These are phyloP conservation scores for Tilletia setariae DNA, from an alignment of 1,284 basidiomycete genomes.

Conservation along the genomic window DNA sequence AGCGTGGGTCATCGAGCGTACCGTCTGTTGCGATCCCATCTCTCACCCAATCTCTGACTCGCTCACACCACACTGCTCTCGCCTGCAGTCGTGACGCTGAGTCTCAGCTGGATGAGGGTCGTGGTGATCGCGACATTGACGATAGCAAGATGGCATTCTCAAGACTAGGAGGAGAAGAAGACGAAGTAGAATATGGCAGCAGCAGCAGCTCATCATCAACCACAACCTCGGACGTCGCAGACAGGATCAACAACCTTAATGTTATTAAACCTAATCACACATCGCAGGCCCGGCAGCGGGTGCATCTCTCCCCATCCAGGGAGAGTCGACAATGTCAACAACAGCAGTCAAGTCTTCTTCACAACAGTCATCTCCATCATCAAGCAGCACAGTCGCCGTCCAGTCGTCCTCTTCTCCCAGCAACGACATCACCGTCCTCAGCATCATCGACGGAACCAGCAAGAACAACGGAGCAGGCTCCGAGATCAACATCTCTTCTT, in stretches of 20 bases:
- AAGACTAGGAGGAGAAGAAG: too few species aligned
- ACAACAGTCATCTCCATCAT: background rate
- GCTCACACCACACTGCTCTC: too few species aligned
- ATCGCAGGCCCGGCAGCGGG: constrained; percentile 17
- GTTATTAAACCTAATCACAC: background rate
- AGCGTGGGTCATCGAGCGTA: background rate
- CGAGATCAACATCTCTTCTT: background rate
- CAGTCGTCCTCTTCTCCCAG: background rate
- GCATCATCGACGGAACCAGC: background rate
- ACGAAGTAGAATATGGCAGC: too few species aligned
- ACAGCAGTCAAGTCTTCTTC: background rate
- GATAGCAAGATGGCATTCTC: too few species aligned
- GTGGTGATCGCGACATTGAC: too few species aligned
- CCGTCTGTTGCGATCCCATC: too few species aligned
- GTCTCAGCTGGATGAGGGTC: too few species aligned
- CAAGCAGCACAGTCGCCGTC: background rate
- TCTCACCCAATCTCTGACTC: too few species aligned
- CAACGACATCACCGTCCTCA: background rate
- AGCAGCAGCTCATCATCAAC: background rate
- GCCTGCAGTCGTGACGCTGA: too few species aligned
- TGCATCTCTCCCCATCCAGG: constrained; percentile 2
- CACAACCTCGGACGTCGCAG: background rate
- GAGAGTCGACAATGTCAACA: background rate
- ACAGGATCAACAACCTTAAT: background rate
- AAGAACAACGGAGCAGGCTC: background rate